Base-by-base conservation (phyloP, 176 grass and related monocot genomes). In the Raddia guianensis region DNA sequence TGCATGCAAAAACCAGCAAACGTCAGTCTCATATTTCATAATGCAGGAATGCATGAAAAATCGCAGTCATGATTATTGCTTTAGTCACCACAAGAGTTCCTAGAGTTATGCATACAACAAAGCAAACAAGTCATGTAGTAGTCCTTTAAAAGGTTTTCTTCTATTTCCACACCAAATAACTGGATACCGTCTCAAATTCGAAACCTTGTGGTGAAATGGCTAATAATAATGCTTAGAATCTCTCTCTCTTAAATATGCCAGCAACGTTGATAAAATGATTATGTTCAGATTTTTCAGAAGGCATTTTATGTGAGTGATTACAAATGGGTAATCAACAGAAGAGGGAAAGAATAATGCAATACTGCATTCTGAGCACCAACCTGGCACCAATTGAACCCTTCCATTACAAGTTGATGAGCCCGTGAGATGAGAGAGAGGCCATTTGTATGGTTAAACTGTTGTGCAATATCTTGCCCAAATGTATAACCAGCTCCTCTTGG, bases 391-490 rank as follows among this genome's bases (percentile, higher is more conserved):
- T 98, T 98, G 76, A 78, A 98, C 35, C 95, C 95, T 90, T 98
- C 95, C 95, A 98, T 98, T 65, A 98, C 95, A 89, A 98, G 92
- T 80, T 98, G 95, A 78, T 98, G 95, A 20, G 95, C 95, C 61
- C 95, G 90, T 70, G 95, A 90, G 72, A 98, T 89, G 49, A 98
- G 90, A 83, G 76, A 93, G 40, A 98, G 86, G 13, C 95, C 95
- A 63, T 98, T 98, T 12, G 95, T 98, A 80, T 98, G 92, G 64
- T 98, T 98, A 70, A 98, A 98, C 34, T 93, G 92, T 58, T 98
- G 90, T 2, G 95, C 95, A 42, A 98, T 95, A 69, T 98, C 95
- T 77, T 98, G 95, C 21, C 95, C 95, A 83, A 98, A 98, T 56
- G 95, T 98, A 80, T 98, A 98, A 45, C 92, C 95, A 11, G 95